Conservation (phyloP, 2,329 filamentous ascomycete species). For the Fusarium fujikuroi region DNA sequence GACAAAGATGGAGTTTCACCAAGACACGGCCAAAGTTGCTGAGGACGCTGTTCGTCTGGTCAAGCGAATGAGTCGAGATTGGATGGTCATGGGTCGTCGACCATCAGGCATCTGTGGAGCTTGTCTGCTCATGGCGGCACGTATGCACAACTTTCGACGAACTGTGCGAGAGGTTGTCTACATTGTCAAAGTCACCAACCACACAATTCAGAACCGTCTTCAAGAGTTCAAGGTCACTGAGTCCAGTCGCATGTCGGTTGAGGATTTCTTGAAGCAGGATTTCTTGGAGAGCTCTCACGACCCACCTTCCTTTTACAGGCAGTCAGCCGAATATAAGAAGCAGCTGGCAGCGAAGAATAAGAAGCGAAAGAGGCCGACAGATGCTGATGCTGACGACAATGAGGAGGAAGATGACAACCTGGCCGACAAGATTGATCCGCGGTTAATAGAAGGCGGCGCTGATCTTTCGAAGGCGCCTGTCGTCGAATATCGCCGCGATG, state of each 20-base stretch:
- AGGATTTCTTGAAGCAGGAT: slow-evolving; percentile 80
- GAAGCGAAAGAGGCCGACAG: slow-evolving; percentile 57
- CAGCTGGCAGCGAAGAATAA: slow-evolving; percentile 60
- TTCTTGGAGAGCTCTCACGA: slow-evolving; percentile 80
- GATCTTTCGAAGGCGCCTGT: slow-evolving; percentile 50
- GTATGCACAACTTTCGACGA: slow-evolving; percentile 97
- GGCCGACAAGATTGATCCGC: slow-evolving; percentile 19
- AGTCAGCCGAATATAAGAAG: slow-evolving; percentile 68
- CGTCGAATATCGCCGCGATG: slow-evolving; percentile 62
- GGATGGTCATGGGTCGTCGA: slow-evolving; percentile 94
- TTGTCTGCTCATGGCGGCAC: slow-evolving; percentile 91
- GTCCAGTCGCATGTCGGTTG: slow-evolving; percentile 85
- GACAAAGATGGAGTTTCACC: slow-evolving; percentile 88
- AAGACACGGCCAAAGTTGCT: slow-evolving; percentile 83
- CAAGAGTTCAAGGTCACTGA: slow-evolving; percentile 92
- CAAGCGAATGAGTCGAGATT: slow-evolving; percentile 93
- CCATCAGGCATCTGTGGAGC: slow-evolving; percentile 95
- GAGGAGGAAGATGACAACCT: slow-evolving; percentile 28
- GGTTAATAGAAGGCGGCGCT: slow-evolving; percentile 46
- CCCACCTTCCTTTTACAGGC: slow-evolving; percentile 83
- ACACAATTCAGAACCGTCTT: slow-evolving; percentile 90
- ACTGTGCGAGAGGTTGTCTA: slow-evolving; percentile 97
- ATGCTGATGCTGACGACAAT: slow-evolving; percentile 32
- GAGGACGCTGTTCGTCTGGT: slow-evolving; percentile 89
- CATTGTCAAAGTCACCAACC: slow-evolving; percentile 94